Evolutionary conservation across 352 stramenopile species (phyloP), one percentile per base, ranked within the genome.

Genomic region (Blastocystis sp.): DNA sequence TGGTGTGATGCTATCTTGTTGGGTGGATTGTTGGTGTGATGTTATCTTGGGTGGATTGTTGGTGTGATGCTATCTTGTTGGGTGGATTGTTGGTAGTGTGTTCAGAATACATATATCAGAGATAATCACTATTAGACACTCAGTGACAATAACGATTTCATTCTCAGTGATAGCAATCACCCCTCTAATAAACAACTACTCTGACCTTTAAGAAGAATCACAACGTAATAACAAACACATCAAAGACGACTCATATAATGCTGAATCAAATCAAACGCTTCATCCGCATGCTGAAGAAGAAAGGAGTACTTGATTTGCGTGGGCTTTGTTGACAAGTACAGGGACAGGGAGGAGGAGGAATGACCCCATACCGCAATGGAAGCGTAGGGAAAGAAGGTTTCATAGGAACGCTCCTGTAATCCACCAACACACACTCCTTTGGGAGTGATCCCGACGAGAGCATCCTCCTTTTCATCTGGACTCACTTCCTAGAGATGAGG

Each of bases 241-340:
- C n/a, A n/a, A n/a, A n/a, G n/a, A 21, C 21, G 46, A 54, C 21
- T 54, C 8, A 6, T 40, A 61, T 78, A 78, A 36, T 78, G 49
- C 42, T 78, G 42, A 42, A 78, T 61, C 27, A 78, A 56, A 29
- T 59, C 44, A n/a, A 38, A 61, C 3, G 42, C 67, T 27, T 49
- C 67, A 48, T 61, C 44, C 11, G 67, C 3, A 18, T 78, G 67
- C 32, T 57, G 67, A 6, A 78, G 21, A 57, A 40, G 3, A 34
- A 78, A 78, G 7, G 38, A 24, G 14, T 78, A 78, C 34, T 63
- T 24, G 24, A 21, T 49, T 24, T 78, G 67, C 21, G 18, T 32
- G 44, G 67, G 67, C 3, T 56, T 54, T n/a, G 67, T 78, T 27
- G 67, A 9, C 11, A 78, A 40, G 57, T 78, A 78, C 36, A 78